These are phyloP conservation scores for Candida oleophila DNA, from an alignment of 805 yeast genomes.

Conservation along the genomic window DNA sequence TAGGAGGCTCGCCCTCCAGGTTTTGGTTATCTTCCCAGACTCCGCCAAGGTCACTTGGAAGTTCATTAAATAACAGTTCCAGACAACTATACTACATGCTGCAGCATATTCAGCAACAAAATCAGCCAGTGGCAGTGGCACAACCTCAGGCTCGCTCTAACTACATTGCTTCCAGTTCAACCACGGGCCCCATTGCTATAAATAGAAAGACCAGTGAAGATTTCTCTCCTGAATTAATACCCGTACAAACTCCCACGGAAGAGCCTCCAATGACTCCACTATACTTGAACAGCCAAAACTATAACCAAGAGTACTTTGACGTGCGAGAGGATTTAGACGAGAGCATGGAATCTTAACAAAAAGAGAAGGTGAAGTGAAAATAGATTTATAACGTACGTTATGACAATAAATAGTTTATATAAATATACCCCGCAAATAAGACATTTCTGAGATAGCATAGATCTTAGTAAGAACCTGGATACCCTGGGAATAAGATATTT, in stretches of 20 bases:
- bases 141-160: constrained; percentile 1
- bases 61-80: constrained; percentile 12
- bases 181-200: not conserved
- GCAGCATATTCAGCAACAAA: constrained; percentile 1
- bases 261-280: constrained; percentile 47
- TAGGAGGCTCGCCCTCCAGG: constrained; percentile 56
- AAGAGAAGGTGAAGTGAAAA: no score
- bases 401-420: no score
- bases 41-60: constrained; percentile 42
- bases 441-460: no score
- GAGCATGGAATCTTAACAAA: constrained; percentile 4
- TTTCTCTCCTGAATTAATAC: constrained; percentile 33
- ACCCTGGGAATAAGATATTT: no score
- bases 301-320: constrained; percentile 9
- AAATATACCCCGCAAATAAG: no score
- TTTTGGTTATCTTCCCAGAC: constrained; percentile 54
- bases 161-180: not conserved
- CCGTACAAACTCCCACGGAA: constrained; percentile 43
- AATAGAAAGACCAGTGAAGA: constrained; percentile 10
- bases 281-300: constrained; percentile 15
- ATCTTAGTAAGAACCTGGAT: no score
- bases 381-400: no score
- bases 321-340: constrained; percentile 6
- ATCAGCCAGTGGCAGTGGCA: not conserved
- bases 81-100: constrained; percentile 7